Evolutionary conservation across 768 basidiomycete genomes (phyloP), one percentile per base, ranked within the genome.

Genomic region (Rhizopogon vulgaris): DNA sequence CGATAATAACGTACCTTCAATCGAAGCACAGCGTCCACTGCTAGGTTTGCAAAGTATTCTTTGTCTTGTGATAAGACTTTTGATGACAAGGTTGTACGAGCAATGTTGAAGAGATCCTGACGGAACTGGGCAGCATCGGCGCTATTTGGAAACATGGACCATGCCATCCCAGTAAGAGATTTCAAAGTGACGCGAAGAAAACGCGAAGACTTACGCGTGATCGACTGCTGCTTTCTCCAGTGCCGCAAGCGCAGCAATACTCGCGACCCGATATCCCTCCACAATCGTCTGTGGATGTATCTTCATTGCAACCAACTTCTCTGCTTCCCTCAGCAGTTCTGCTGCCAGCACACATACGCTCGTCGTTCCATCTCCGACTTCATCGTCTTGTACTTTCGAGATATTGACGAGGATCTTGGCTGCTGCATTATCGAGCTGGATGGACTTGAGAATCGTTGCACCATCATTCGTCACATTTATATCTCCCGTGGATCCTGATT

Each of bases 371-470:
- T 98, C 96, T 17, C 96, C 96, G 42, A 99, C 85, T 69, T 99
- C 96, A 65, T 99, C 96, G 66, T 99, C 96, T 72, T 98, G 96
- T n/a, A 98, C 95, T 67, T 99, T 99, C 1, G 94, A 95, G 70
- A 99, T 98, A 71, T 99, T 98, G 62, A 99, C 96, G 50, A 99
- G 80, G 68, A 99, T 97, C 77, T 99, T 99, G 38, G 96, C 96
- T 2, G 95, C 95, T 4, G 96, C 91, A 67, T 99, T 98, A 71
- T 99, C 96, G 57, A 99, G 84, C 62, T 93, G 88, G 62, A 99
- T 98, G 43, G 90, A 85, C 69, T 97, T 98, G 52, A 99, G 81
- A 62, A 98, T 99, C 42, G 96, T 98, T 3, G 96, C 96, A 4
- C 96, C 96, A 68, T 99, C 96, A 70, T 99, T 99, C 10, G 96